Evolutionary conservation across 768 basidiomycete species (phyloP).

Genomic region (Thelephora ganbajun): DNA sequence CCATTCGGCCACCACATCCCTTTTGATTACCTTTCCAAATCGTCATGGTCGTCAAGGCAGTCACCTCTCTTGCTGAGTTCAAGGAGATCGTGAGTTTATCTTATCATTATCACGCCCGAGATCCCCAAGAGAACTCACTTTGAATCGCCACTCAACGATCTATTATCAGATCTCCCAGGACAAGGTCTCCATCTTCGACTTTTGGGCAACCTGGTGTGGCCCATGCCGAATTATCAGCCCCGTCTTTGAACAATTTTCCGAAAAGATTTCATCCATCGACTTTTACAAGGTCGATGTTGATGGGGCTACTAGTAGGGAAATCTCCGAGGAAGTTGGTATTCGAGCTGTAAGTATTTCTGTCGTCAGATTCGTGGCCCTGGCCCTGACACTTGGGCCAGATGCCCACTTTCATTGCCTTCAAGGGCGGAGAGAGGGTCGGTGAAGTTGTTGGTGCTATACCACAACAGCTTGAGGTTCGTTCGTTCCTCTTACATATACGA

Average conservation of each 20-base stretch:
- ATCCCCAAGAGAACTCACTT: background rate
- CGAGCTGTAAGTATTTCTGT: conserved; percentile 35
- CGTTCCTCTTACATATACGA: too few species aligned
- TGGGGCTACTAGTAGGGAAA: conserved; percentile 29
- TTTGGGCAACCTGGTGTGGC: conserved; percentile 71
- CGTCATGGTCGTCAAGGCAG: conserved; percentile 25
- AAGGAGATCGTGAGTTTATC: conserved; percentile 25
- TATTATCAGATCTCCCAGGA: conserved; percentile 35
- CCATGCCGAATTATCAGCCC: conserved; percentile 58
- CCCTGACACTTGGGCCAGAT: conserved; percentile 20
- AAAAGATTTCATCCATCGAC: conserved; percentile 17
- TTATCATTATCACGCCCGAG: background rate
- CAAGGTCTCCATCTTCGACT: conserved; percentile 44
- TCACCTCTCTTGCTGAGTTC: conserved; percentile 26
- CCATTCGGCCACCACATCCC: too few species aligned
- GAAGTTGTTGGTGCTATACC: conserved; percentile 37
- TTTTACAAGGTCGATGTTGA: conserved; percentile 75
- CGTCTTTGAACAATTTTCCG: conserved; percentile 32
- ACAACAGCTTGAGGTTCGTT: conserved; percentile 24
- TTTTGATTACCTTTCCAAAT: too few species aligned
- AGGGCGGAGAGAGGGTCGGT: conserved; percentile 20
- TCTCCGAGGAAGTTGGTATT: conserved; percentile 44
- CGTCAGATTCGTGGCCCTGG: conserved; percentile 18
- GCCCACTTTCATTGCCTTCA: conserved; percentile 28
- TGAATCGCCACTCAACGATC: background rate